These are phyloP conservation scores for Cyclotella baltica DNA, from an alignment of 108 stramenopile genomes.

Conservation along the genomic window DNA sequence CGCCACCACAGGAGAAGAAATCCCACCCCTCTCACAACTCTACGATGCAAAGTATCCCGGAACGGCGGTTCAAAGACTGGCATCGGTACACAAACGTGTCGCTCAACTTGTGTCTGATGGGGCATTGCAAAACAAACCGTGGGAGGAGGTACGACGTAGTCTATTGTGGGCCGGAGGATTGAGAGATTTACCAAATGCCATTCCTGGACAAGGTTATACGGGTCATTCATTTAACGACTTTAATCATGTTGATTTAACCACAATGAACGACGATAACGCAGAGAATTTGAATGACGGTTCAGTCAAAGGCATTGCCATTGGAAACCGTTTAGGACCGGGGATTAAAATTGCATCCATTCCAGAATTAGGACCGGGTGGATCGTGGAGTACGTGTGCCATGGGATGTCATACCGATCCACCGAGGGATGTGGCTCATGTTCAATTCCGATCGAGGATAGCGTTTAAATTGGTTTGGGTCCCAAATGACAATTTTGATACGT, in stretches of 20 bases:
- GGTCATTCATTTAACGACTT: constrained; percentile 93
- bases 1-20: not conserved
- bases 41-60: constrained; percentile 80
- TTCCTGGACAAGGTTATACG: constrained; percentile 90
- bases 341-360: constrained; percentile 84
- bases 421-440: constrained; percentile 91
- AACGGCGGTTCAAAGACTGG: constrained; percentile 78
- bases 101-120: constrained; percentile 51
- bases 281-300: constrained; percentile 85
- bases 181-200: constrained; percentile 68
- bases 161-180: constrained; percentile 93
- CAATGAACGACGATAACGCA: constrained; percentile 76
- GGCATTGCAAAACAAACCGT: constrained; percentile 58
- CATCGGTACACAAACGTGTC: constrained; percentile 71
- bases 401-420: constrained; percentile 87
- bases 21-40: not conserved
- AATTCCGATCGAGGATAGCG: constrained; percentile 86
- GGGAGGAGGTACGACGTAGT: constrained; percentile 83
- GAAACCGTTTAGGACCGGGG: constrained; percentile 84
- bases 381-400: constrained; percentile 88
- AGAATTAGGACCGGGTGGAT: constrained; percentile 89
- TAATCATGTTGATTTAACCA: constrained; percentile 92
- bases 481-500: constrained; percentile 74
- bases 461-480: constrained; percentile 95
- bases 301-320: constrained; percentile 79